Evolutionary conservation across 805 yeast species (phyloP), one percentile per base, ranked within the genome.

Genomic region (Geotrichum ghanense): DNA sequence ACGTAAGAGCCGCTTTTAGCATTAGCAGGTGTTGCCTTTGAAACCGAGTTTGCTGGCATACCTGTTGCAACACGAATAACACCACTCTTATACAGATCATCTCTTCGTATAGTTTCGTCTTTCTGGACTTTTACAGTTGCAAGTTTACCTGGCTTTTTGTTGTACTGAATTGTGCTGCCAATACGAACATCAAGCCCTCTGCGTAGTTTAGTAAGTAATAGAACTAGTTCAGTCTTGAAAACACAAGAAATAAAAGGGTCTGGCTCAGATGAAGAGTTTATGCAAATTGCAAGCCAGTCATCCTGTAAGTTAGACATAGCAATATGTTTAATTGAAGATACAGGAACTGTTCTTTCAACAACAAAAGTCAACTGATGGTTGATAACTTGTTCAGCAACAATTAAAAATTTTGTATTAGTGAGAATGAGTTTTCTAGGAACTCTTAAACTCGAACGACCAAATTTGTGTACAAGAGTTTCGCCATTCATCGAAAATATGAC

Each of bases 371-470:
- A 68, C 46, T 80, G 77, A 45, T 74, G 70, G 40, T 85, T 83
- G 42, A 81, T 72, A 50, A 86, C 71, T 7, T 72, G 75, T 59
- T 88, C 94, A 1, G 83, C 83, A 50, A 92, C 69, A 24, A 92
- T 73, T 59, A 80, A 81, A 19, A 92, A 71, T 9, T 70, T 68
- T 9, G 72, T 61, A 22, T 68, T 68, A 0, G 95, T 84, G 50
- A 92, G 66, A 40, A 92, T 67, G 52, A 87, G 78, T 3, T 82
- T 74, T 51, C 92, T 75, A 41, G 83, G 80, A 46, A 85, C 60
- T 50, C 96, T 72, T 53, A 76, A 79, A 3, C 96, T 82, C 0
- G 97, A 88, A 54, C 97, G 73, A 50, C 98, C 98, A 63, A 92
- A 87, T 57, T 92, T 90, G 10, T 95, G 73, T 53, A 76, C 77